Evolutionary conservation across 345 rosid genomes (phyloP).

Genomic region (Isatis tinctoria): DNA sequence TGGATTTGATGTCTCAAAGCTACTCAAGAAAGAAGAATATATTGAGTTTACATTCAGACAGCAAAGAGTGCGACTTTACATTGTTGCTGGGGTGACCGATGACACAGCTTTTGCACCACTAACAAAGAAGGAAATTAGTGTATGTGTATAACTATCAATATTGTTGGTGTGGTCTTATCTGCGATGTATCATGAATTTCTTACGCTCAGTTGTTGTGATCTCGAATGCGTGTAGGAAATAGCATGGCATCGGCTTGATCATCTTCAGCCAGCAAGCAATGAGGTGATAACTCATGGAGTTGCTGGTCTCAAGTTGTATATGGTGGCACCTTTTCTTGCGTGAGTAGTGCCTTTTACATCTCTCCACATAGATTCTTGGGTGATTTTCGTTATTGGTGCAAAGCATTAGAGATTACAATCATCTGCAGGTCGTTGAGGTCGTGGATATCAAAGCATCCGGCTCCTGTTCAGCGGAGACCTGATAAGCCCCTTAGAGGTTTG

Average conservation of each 20-base stretch:
- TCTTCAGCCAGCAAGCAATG: conserved; percentile 67
- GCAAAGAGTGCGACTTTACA: conserved; percentile 95
- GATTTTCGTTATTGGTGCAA: not conserved
- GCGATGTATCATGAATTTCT: conserved; percentile 8
- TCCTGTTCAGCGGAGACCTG: conserved; percentile 51
- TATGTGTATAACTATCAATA: conserved; percentile 35
- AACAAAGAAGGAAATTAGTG: conserved; percentile 98
- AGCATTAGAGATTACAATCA: not conserved
- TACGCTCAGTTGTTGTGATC: not conserved
- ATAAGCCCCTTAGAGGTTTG: conserved; percentile 62
- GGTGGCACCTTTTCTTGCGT: conserved; percentile 94
- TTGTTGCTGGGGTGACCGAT: conserved; percentile 84
- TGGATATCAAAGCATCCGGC: conserved; percentile 73
- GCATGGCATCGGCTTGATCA: conserved; percentile 93
- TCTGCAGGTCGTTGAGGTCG: conserved; percentile 61
- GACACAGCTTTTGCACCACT: conserved; percentile 93
- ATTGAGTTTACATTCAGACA: conserved; percentile 86
- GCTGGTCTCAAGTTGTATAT: conserved; percentile 92
- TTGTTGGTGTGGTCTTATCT: conserved; percentile 8
- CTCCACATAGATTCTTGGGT: not conserved
- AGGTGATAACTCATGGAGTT: conserved; percentile 81
- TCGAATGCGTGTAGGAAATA: conserved; percentile 65
- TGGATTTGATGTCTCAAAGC: conserved; percentile 82
- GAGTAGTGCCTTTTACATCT: conserved; percentile 32
- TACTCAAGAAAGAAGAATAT: conserved; percentile 75